These are phyloP conservation scores for Roridomyces roridus DNA, from an alignment of 768 basidiomycete genomes.

Conservation along the genomic window DNA sequence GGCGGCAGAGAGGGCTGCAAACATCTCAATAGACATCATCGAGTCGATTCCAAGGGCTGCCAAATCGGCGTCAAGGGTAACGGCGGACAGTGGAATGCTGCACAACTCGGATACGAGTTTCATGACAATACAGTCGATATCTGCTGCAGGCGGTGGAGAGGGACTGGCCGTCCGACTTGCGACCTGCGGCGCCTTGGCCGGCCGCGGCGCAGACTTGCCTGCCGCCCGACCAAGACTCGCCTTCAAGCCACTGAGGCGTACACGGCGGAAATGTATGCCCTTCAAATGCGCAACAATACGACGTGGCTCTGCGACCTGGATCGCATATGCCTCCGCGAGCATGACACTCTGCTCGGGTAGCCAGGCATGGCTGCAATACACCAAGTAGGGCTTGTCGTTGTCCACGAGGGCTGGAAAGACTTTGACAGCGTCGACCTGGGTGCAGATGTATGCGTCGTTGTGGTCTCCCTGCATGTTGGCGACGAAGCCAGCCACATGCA, in stretches of 20 bases:
- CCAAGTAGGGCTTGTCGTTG: slow-evolving; percentile 46
- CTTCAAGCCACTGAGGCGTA: slow-evolving; percentile 56
- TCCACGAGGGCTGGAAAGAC: slow-evolving; percentile 51
- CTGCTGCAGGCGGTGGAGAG: slow-evolving; percentile 5
- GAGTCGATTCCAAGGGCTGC: slow-evolving; percentile 68
- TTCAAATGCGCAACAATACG: slow-evolving; percentile 61
- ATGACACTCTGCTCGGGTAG: slow-evolving; percentile 51
- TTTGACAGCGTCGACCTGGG: slow-evolving; percentile 53
- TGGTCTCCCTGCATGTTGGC: slow-evolving; percentile 59
- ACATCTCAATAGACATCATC: slow-evolving; percentile 65
- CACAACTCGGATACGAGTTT: slow-evolving; percentile 49
- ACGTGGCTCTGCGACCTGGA: slow-evolving; percentile 42
- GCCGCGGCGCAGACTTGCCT: slow-evolving; percentile 32
- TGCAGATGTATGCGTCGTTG: slow-evolving; percentile 73
- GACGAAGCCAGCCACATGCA: slow-evolving; percentile 76
- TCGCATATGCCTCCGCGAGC: slow-evolving; percentile 57
- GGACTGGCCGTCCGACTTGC: not conserved
- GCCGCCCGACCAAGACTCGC: slow-evolving; percentile 50
- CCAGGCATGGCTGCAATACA: slow-evolving; percentile 54
- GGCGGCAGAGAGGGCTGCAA: slow-evolving; percentile 37
- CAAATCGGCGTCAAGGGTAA: slow-evolving; percentile 49
- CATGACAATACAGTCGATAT: slow-evolving; percentile 36
- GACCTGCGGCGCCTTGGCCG: not conserved
- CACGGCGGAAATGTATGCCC: slow-evolving; percentile 64
- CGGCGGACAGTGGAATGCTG: slow-evolving; percentile 38